Evolutionary conservation across 2,329 filamentous ascomycete genomes (phyloP).

Genomic region (Coniochaeta pulveracea): DNA sequence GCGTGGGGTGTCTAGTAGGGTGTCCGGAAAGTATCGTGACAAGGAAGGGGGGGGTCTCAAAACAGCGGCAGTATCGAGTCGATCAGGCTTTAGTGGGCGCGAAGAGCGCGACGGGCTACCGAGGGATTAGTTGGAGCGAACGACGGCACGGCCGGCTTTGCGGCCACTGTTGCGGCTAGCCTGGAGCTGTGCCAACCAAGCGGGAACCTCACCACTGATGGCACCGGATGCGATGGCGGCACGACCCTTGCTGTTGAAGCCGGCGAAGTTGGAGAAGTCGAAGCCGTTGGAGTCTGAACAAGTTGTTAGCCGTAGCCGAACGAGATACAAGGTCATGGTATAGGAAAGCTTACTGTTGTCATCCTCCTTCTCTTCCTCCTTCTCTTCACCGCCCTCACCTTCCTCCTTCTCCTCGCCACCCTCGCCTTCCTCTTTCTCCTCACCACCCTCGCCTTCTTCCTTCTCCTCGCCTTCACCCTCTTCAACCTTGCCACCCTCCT

Average conservation of each 20-base stretch:
- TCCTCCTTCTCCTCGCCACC: neutral
- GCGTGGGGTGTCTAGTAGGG: no score
- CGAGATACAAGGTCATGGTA: neutral
- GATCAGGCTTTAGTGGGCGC: no score
- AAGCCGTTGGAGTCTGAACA: neutral
- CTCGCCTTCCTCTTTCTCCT: neutral
- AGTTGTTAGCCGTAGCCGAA: neutral
- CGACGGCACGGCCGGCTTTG: neutral
- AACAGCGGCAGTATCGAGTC: no score
- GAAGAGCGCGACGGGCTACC: no score
- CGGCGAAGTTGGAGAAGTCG: neutral
- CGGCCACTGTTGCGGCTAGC: neutral
- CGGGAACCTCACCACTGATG: neutral
- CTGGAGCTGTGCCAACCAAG: conserved; percentile 1
- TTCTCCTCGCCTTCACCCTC: neutral
- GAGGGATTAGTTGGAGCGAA: neutral
- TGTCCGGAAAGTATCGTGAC: no score
- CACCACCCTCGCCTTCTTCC: neutral
- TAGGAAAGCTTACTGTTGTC: neutral
- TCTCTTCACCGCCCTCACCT: neutral
- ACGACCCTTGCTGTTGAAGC: conserved; percentile 2
- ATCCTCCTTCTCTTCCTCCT: neutral
- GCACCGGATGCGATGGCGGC: neutral
- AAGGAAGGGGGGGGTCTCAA: no score
- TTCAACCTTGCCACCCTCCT: neutral